Evolutionary conservation across 2,329 filamentous ascomycete genomes (phyloP), one percentile per base, ranked within the genome.

Genomic region (Cordyceps fumosorosea): DNA sequence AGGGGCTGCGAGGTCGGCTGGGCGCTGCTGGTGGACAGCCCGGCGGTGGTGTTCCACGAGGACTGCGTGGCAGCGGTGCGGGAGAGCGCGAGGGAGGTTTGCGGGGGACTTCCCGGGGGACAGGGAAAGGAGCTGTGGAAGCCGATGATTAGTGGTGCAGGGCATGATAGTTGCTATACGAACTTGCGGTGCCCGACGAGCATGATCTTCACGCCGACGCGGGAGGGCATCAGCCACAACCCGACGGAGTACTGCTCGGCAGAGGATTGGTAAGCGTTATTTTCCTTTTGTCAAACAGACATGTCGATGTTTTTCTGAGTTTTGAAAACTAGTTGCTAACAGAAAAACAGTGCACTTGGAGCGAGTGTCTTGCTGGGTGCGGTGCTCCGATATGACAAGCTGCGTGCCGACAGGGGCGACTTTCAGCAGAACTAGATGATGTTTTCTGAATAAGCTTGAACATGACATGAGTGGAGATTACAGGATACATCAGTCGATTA

Each of bases 1-100:
- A 79, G 80, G 63, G 80, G 81, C 0, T 86, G 84, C 66, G 75
- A 70, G 5, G 80, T 89, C 12, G 76, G 80, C 22, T 88, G 86
- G 77, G 75, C 74, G 16, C 75, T 84, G 7, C 84, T 88, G 67
- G 83, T 84, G 62, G 78, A 83, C 61, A 83, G 77, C 2, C 79
- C 81, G 0, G 85, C 85, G 0, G 81, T 85, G 0, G 80, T 79
- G 22, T 91, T 91, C 70, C 79, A 90, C 65, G 72, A 80, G 0
- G 83, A 86, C 64, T 90, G 88, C 67, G 86, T 91, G 58, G 71
- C 77, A 3, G 87, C 85, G 22, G 86, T 91, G 1, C 77, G 81
- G 62, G 75, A 81, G 53, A 84, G 85, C 44, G 84, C 86, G 0
- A 73, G 73, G 45, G 79, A 78, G 3, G 76, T 86, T 10, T 81